Conservation (phyloP, 2,329 filamentous ascomycete species). For the Thelonectria rubi region DNA sequence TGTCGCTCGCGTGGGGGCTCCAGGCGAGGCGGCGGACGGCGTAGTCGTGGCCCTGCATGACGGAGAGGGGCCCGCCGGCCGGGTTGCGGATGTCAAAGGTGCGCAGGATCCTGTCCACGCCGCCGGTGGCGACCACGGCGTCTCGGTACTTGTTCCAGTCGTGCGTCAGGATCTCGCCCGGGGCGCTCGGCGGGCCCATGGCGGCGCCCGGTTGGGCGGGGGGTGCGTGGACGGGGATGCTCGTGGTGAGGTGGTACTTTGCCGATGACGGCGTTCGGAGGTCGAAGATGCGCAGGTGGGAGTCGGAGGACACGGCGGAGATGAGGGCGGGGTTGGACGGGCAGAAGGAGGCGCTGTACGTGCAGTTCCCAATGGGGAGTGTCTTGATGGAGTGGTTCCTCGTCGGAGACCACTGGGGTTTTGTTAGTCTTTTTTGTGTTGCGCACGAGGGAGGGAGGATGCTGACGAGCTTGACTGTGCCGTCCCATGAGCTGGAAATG, state of each 20-base stretch:
- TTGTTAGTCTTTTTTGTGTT: constrained; percentile 1
- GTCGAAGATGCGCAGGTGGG: constrained; percentile 89
- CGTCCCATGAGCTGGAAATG: constrained; percentile 93
- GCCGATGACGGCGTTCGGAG: constrained; percentile 86
- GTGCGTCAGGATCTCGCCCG: constrained; percentile 88
- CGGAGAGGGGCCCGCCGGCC: constrained; percentile 72
- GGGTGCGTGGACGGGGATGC: constrained; percentile 83
- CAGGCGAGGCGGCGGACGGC: constrained; percentile 86
- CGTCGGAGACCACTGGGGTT: constrained; percentile 80
- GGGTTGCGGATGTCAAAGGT: constrained; percentile 91
- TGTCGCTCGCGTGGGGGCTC: constrained; percentile 92
- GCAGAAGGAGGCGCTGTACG: constrained; percentile 91
- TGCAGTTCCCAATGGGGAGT: constrained; percentile 90
- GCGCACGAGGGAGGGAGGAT: constrained; percentile 7
- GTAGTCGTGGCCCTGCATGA: constrained; percentile 89
- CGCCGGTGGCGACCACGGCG: constrained; percentile 83
- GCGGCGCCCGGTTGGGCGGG: constrained; percentile 56
- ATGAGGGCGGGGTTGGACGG: constrained; percentile 87
- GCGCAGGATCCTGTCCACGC: constrained; percentile 86
- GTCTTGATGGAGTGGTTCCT: constrained; percentile 79
- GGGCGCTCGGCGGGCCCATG: constrained; percentile 56
- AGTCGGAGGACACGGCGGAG: constrained; percentile 89
- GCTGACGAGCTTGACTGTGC: constrained; percentile 84
- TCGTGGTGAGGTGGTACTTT: constrained; percentile 84
- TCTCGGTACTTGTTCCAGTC: constrained; percentile 99